These are phyloP conservation scores for Pseudognaphalium luteoalbum DNA, from an alignment of 129 eudicot species.

Conservation along the genomic window DNA sequence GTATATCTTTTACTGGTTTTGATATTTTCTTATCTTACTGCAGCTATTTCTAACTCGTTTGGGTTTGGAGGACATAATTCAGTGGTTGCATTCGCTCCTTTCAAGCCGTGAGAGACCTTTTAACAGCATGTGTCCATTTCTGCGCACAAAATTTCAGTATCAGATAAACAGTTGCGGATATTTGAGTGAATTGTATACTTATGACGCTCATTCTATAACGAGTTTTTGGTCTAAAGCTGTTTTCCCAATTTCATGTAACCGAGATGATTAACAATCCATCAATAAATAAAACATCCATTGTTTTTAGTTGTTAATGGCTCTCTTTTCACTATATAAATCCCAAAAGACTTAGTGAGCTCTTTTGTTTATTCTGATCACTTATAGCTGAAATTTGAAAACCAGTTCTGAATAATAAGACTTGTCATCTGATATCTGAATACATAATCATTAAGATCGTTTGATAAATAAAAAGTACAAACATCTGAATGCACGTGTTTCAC, in stretches of 20 bases:
- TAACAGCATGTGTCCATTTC: conserved; percentile 1
- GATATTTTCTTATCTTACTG: conserved; percentile 7
- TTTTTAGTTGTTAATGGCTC: not conserved
- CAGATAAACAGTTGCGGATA: conserved; percentile 22
- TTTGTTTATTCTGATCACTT: no score
- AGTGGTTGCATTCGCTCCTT: conserved; percentile 17
- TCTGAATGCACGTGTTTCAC: no score
- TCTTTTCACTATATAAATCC: not conserved
- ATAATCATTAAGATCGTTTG: no score
- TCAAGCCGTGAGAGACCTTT: not conserved
- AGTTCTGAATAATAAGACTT: no score
- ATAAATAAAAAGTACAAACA: no score
- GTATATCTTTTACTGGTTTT: not conserved
- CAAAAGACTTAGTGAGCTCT: not conserved
- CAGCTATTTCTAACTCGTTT: conserved; percentile 74
- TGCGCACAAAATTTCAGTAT: not conserved
- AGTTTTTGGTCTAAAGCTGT: conserved; percentile 24
- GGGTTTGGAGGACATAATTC: conserved; percentile 67
- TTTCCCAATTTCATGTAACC: not conserved
- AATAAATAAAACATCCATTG: conserved; percentile 17
- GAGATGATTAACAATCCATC: conserved; percentile 2
- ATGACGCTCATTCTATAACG: conserved; percentile 16
- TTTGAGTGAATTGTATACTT: conserved; percentile 16
- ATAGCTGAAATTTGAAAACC: no score
- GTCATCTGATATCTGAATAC: no score